Conservation (phyloP, 2,329 filamentous ascomycete genomes). For the Ceratocystis destructans region DNA sequence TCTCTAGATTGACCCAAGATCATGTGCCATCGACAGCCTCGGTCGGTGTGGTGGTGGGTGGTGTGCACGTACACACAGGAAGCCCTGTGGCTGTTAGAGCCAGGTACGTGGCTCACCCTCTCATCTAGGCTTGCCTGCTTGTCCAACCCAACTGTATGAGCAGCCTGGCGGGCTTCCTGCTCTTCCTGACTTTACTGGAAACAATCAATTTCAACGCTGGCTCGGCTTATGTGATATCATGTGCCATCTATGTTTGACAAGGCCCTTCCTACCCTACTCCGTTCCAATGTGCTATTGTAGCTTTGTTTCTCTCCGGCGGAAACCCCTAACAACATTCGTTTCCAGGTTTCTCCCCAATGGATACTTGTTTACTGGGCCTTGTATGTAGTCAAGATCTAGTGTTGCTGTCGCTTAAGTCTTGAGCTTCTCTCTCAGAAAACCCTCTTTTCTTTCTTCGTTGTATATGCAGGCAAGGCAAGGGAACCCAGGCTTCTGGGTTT, state of each 20-base stretch:
- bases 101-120: no score
- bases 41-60: not conserved
- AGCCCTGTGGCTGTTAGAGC: no score
- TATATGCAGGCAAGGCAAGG: not conserved
- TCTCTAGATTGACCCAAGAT: not conserved
- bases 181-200: not conserved
- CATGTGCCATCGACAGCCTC: not conserved
- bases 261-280: not conserved
- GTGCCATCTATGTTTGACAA: conserved; percentile 5
- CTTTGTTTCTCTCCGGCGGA: not conserved
- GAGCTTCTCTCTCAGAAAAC: not conserved
- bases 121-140: no score
- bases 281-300: not conserved
- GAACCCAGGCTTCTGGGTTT: not conserved
- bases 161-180: not conserved
- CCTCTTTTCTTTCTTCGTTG: not conserved
- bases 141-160: not conserved
- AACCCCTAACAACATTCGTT: not conserved
- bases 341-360: not conserved
- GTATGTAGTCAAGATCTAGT: not conserved
- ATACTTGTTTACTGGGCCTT: not conserved
- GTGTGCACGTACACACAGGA: not conserved
- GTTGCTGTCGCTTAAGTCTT: not conserved
- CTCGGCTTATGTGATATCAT: not conserved
- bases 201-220: not conserved